These are phyloP conservation scores for Colletotrichum musicola DNA, from an alignment of 2,329 filamentous ascomycete species.

Conservation along the genomic window DNA sequence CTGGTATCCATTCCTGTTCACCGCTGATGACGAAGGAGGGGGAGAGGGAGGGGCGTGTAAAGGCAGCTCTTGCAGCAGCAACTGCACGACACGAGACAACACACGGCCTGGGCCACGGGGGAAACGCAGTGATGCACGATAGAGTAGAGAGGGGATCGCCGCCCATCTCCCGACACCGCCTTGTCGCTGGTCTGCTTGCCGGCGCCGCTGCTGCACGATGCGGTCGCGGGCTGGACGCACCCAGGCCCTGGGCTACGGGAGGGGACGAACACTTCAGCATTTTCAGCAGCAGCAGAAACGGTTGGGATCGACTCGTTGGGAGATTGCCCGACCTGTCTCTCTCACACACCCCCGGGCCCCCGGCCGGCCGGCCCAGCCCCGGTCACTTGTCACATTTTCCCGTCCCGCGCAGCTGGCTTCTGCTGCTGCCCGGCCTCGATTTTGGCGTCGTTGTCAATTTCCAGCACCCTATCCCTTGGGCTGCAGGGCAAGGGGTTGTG, in stretches of 20 bases:
- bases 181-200: background rate
- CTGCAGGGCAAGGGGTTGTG: background rate
- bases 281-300: background rate
- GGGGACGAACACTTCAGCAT: background rate
- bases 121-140: background rate
- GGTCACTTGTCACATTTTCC: slow-evolving; percentile 21
- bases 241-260: slow-evolving; percentile 15
- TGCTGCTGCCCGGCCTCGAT: slow-evolving; percentile 10
- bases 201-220: slow-evolving; percentile 14
- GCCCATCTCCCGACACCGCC: slow-evolving; percentile 20
- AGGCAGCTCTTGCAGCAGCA: background rate
- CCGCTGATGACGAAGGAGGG: background rate
- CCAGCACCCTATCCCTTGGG: slow-evolving; percentile 4
- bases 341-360: too few species aligned
- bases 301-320: slow-evolving; percentile 23
- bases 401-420: too few species aligned
- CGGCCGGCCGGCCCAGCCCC: background rate
- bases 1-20: slow-evolving; percentile 1
- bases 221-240: slow-evolving; percentile 6
- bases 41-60: background rate
- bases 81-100: background rate
- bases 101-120: background rate
- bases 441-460: background rate
- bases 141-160: background rate
- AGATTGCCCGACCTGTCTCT: slow-evolving; percentile 14